Evolutionary conservation across 78 protist genomes (phyloP).

Genomic region (Anaeramoeba ignava): DNA sequence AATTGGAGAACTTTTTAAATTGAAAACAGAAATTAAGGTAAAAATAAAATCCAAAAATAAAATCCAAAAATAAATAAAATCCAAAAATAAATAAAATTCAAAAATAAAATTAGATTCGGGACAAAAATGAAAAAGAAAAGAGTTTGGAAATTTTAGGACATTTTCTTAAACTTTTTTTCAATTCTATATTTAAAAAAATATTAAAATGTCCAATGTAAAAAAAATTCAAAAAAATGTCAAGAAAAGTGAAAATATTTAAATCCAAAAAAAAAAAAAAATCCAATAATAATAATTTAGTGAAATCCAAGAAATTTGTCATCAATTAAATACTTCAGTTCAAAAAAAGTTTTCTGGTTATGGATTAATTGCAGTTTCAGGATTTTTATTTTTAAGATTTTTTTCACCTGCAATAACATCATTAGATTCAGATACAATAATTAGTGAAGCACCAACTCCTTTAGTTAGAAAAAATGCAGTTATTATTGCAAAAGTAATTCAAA

Average conservation of each 20-base stretch:
- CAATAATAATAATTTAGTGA: neutral
- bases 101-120: neutral
- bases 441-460: neutral
- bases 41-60: neutral
- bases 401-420: neutral
- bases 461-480: neutral
- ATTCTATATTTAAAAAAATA: neutral
- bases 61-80: neutral
- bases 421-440: neutral
- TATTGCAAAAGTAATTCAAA: neutral
- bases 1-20: neutral
- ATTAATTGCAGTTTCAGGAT: neutral
- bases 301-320: neutral
- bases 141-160: neutral
- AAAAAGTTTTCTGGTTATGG: neutral
- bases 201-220: neutral
- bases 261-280: neutral
- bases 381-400: neutral
- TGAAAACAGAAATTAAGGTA: neutral
- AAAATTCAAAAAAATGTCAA: neutral
- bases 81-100: neutral
- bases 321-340: neutral
- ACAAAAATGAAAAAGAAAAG: neutral
- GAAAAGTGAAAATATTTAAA: neutral
- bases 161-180: neutral